Base-by-base conservation (phyloP, 148 eudicot genomes). In the Limonium bicolor region DNA sequence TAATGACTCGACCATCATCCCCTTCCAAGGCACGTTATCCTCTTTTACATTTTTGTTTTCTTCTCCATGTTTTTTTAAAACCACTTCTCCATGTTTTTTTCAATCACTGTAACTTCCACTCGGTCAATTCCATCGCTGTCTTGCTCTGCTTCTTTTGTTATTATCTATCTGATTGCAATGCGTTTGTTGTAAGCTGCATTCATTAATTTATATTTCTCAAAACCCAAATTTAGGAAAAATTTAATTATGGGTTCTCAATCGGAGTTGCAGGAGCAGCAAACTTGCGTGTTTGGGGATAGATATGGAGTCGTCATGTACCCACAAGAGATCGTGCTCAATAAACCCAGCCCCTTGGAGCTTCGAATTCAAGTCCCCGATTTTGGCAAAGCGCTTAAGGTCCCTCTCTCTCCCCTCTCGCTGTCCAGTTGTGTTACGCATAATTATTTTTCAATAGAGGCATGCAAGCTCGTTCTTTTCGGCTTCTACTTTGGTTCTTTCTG, bases 281-380 rank as follows among this genome's bases (percentile, higher is more conserved):
- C 71, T 36, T 35, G 69, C 31, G 63, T 60, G n/a, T 64, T 74
- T 55, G 93, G 77, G 32, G 78, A 75, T 72, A 70, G 68, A 1
- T 70, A 65, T 42, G 74, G 90, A 34, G 67, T 56, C 27, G 54
- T 67, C 29, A 55, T 74, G 65, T 65, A 73, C 11, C 80, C 86
- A 0, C 64, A 71, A 57, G 67, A 72, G 46, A 41, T 66, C 26
- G 70, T 66, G 54, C 50, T 61, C 48, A 54, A 56, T 4, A 71
- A 74, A 53, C 32, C 16, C 19, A 46, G 46, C 29, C 42, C 47
- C 17, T 58, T 66, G 62, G 54, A 73, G 24, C 64, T 66, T 25
- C 70, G 48, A 25, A 52, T 72, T 58, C 72, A 61, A 21, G 38
- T 76, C 27, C 72, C 75, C 31, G 66, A 70, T 59, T 16, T 76